These are phyloP conservation scores for Plasmopara viticola DNA, from an alignment of 352 stramenopile genomes.

Conservation along the genomic window DNA sequence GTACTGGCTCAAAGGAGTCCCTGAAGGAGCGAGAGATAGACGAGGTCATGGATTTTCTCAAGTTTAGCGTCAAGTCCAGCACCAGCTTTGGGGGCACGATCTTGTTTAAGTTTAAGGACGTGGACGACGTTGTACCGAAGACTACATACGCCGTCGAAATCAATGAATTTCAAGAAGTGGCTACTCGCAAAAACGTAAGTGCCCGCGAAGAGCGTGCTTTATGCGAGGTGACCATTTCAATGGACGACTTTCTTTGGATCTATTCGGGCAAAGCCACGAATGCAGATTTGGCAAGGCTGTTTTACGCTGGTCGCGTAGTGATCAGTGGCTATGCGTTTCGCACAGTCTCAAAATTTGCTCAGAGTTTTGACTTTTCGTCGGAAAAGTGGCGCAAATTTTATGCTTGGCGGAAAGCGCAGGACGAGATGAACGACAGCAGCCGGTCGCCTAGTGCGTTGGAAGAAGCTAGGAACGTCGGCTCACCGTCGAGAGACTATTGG, in stretches of 20 bases:
- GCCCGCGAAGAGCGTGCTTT: constrained; percentile 36
- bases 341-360: constrained; percentile 70
- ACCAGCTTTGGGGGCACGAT: constrained; percentile 73
- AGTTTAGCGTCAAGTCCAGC: constrained; percentile 72
- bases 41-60: constrained; percentile 84
- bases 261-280: constrained; percentile 82
- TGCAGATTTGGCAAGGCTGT: constrained; percentile 70
- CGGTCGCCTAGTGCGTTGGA: constrained; percentile 31
- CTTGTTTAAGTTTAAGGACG: constrained; percentile 76
- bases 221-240: constrained; percentile 78
- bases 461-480: constrained; percentile 42
- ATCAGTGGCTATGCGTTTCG: constrained; percentile 82
- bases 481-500: constrained; percentile 63
- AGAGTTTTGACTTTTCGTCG: constrained; percentile 84
- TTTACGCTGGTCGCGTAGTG: constrained; percentile 67
- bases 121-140: constrained; percentile 25
- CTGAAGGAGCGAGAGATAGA: constrained; percentile 71
- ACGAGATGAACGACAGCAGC: constrained; percentile 27
- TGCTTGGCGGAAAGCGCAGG: constrained; percentile 39
- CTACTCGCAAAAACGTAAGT: constrained; percentile 50
- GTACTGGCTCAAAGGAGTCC: background rate
- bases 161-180: constrained; percentile 37
- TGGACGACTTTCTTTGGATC: constrained; percentile 83
- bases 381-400: constrained; percentile 80
- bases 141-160: constrained; percentile 69